Conservation (phyloP, 805 yeast genomes). For the Nakazawaea wyomingensis region DNA sequence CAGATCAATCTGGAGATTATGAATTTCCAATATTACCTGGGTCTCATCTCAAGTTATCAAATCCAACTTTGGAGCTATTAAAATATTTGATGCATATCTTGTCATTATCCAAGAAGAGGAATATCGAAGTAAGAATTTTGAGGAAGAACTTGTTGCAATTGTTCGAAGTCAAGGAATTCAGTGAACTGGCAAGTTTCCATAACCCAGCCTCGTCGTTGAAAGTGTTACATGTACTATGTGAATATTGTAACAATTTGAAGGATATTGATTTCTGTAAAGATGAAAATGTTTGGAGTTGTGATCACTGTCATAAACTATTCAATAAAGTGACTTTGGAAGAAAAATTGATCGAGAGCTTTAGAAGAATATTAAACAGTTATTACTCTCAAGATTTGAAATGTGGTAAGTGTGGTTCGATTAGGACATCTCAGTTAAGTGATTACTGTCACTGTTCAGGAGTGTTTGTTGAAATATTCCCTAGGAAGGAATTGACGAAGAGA, state of each 20-base stretch:
- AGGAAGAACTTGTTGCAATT: constrained; percentile 68
- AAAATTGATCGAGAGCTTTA: constrained; percentile 60
- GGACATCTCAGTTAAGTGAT: constrained; percentile 61
- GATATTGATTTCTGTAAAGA: constrained; percentile 84
- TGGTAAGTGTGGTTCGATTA: constrained; percentile 63
- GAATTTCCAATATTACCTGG: constrained; percentile 78
- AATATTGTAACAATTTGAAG: constrained; percentile 64
- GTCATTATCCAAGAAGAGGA: constrained; percentile 56
- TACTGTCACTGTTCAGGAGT: constrained; percentile 87
- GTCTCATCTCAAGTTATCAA: constrained; percentile 48
- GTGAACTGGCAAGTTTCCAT: constrained; percentile 62
- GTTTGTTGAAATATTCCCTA: constrained; percentile 59
- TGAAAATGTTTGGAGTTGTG: constrained; percentile 58
- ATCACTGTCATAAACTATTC: constrained; percentile 58
- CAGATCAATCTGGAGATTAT: constrained; percentile 59
- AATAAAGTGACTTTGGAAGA: constrained; percentile 76
- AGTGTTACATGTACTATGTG: constrained; percentile 69
- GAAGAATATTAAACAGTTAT: constrained; percentile 50
- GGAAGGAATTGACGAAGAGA: constrained; percentile 37
- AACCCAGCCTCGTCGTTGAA: constrained; percentile 72
- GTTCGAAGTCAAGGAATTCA: constrained; percentile 82
- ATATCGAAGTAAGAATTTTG: constrained; percentile 67
- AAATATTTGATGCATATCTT: constrained; percentile 72
- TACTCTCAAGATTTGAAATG: constrained; percentile 81
- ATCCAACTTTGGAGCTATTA: constrained; percentile 77